Evolutionary conservation across 495 filamentous ascomycete genomes (phyloP), one percentile per base, ranked within the genome.

Genomic region (Cercophora scortea): DNA sequence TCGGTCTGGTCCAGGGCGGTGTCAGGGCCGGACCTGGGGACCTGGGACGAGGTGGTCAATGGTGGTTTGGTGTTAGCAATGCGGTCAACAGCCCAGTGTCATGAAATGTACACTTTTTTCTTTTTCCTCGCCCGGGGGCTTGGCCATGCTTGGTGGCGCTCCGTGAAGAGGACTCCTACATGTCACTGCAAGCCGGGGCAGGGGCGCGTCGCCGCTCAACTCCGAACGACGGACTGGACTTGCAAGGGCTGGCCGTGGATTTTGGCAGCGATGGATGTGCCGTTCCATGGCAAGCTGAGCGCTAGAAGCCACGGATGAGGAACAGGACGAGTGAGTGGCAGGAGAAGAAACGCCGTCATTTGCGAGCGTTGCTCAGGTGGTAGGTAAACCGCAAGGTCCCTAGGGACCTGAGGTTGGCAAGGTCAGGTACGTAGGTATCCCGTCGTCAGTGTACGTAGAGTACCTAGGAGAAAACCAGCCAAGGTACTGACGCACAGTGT

Each of bases 401-500:
- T n/a, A n/a, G n/a, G n/a, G n/a, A n/a, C n/a, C n/a, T n/a, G n/a
- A 25, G 25, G 25, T 25, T 25, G 15, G 38, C 36, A 42, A 35
- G 49, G 53, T 59, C 54, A 58, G 59, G 59, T 57, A 45, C 44
- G 53, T 36, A 50, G 9, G 9, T 12, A 9, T 17, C 42, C 8
- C 42, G 8, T 17, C 42, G 42, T 44, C 16, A 12, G 42, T 44
- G 25, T 25, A 25, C 42, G 4, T 9, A 16, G 17, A 17, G 25
- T 25, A 25, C 42, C 42, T 9, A 16, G 17, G 12, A 13, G 12
- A 40, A 7, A 11, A 40, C 44, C 12, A 48, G 32, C 38, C 42
- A 42, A 25, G 49, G 54, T 63, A 59, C 56, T 52, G 56, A 52
- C 32, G 45, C 61, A 69, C 64, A 69, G 66, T 69, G 64, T 58